Base-by-base conservation (phyloP, 768 basidiomycete genomes). In the Mycena olivaceomarginata region DNA sequence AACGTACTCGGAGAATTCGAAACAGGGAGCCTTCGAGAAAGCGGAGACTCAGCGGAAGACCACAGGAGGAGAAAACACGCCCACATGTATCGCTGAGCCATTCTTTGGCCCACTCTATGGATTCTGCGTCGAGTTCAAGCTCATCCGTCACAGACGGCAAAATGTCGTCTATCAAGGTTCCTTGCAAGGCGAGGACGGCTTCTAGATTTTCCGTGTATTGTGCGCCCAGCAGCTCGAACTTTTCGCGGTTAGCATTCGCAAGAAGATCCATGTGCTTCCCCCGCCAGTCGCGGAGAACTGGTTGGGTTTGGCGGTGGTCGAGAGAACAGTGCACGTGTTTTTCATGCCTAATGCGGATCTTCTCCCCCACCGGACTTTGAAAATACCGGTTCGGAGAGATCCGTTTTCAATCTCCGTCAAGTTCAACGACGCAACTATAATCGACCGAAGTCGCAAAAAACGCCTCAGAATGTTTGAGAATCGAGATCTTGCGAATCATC, bases 1-100 rank as follows among this genome's bases (percentile, higher is more conserved):
- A 74, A 85, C 89, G 81, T 84, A 94, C 94, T 85, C 91, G 90
- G 66, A 91, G 87, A 71, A 94, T 89, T 82, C 92, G 93, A 84
- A 92, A 93, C 48, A 93, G 83, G 41, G 92, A 87, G 65, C 85
- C 92, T 93, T 84, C 48, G 37, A 60, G 39, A 48, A 64, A 81
- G 79, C 64, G 72, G 76, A 76, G 37, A 64, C 57, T 67, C 41
- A 68, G 68, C 53, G 46, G 46, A 57, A 31, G 64, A 56, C 40
- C 31, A n/a, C 31, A 18, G 20, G 56, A 16, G 69, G 43, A 72
- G 71, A 82, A 76, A 77, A 72, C 79, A 79, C 75, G 51, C 91
- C 81, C 87, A 95, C 94, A 86, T 62, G 89, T 90, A 87, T 96
- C 94, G 41, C 87, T 85, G 43, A 95, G 84, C 94, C 93, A 96